A percentile compares a stretch with the other conserved stretches of the same genome.
phyloP scores from a whole-genome alignment of 768 basidiomycete species.

The Mycena galericulata region DNA sequence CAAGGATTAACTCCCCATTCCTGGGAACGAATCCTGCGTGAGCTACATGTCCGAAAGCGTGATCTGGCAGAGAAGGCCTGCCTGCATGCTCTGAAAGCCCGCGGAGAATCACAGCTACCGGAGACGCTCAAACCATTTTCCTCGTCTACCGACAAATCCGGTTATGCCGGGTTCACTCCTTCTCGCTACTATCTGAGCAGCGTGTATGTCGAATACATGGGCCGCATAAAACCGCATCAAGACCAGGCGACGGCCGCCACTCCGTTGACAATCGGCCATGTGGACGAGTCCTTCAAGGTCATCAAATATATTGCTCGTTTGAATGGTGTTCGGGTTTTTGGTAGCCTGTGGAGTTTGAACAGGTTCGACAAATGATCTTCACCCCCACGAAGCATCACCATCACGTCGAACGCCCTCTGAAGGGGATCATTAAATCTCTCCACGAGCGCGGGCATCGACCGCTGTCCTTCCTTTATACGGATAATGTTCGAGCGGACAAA shows the following conservation, averaged over 20 bases:
- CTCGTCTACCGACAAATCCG: not conserved
- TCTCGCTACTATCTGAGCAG: not conserved
- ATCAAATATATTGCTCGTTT: constrained; percentile 9
- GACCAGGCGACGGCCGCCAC: constrained; percentile 12
- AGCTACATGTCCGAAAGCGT: not conserved
- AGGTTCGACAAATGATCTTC: constrained; percentile 3
- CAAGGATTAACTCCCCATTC: not conserved
- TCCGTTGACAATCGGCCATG: not conserved
- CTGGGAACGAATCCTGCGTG: not conserved
- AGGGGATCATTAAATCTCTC: not conserved
- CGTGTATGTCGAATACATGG: constrained; percentile 10
- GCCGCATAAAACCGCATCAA: not conserved
- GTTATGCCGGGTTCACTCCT: constrained; percentile 4
- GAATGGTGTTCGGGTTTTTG: not conserved
- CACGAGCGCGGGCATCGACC: constrained; percentile 11
- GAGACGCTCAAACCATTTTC: too few species aligned
- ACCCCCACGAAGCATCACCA: not conserved
- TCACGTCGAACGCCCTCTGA: not conserved
- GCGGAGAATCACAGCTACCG: not conserved
- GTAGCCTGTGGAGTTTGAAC: constrained; percentile 2
- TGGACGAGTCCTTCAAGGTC: constrained; percentile 7
- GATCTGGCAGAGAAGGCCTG: not conserved
- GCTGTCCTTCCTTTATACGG: not conserved
- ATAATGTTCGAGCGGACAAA: not conserved
- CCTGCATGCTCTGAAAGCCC: not conserved